A percentile compares a stretch with the other conserved stretches of the same genome.
Conservation (phyloP, 495 filamentous ascomycete species). For the Lentithecium fluviatile region DNA sequence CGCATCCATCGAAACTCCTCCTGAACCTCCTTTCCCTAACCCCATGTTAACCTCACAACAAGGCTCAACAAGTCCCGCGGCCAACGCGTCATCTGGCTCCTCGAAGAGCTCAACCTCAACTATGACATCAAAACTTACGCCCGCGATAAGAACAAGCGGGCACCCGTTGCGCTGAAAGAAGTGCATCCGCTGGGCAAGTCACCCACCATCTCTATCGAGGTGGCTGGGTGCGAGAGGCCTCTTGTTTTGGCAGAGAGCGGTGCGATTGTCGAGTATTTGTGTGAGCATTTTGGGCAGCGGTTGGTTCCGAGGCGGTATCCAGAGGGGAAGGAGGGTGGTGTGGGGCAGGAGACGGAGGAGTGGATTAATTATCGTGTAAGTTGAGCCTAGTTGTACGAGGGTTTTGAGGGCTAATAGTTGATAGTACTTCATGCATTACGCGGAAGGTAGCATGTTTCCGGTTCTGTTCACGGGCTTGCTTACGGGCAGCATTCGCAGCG, state of each 20-base stretch:
- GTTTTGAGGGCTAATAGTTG: neutral
- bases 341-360: constrained; percentile 69
- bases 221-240: constrained; percentile 48
- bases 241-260: constrained; percentile 77
- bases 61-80: constrained; percentile 78
- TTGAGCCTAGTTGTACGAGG: no score
- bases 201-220: constrained; percentile 65
- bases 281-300: constrained; percentile 65
- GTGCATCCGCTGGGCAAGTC: constrained; percentile 86
- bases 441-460: constrained; percentile 77
- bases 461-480: constrained; percentile 49
- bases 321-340: constrained; percentile 53
- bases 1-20: constrained; percentile 2
- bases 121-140: constrained; percentile 78
- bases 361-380: constrained; percentile 66
- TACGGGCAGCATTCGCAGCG: constrained; percentile 34
- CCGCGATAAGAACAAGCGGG: constrained; percentile 59
- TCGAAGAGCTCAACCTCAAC: constrained; percentile 76
- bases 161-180: constrained; percentile 68
- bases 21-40: neutral
- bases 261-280: constrained; percentile 75
- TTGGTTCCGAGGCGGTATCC: constrained; percentile 65
- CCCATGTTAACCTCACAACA: no score
- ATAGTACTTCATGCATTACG: constrained; percentile 73
- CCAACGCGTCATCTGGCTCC: constrained; percentile 84